Conservation (phyloP, 1,139 yeast species). For the Meyerozyma sp. region DNA sequence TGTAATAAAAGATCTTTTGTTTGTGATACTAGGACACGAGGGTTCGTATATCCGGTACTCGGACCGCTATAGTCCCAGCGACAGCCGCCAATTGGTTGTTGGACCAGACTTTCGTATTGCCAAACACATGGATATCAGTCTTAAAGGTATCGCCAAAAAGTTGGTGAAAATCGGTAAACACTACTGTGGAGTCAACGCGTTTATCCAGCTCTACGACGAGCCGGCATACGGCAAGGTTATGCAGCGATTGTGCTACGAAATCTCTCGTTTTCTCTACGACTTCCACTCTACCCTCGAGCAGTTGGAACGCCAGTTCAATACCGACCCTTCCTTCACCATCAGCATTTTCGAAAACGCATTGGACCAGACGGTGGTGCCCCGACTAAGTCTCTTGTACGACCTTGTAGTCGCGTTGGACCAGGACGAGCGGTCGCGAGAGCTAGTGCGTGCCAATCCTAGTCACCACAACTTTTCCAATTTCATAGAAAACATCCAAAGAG, state of each 20-base stretch:
- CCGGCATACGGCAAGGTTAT: constrained; percentile 62
- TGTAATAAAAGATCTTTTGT: constrained; percentile 64
- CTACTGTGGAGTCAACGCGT: constrained; percentile 50
- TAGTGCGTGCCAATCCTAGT: constrained; percentile 16
- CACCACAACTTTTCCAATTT: constrained; percentile 31
- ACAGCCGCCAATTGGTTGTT: constrained; percentile 28
- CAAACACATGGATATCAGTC: constrained; percentile 66
- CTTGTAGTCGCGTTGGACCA: constrained; percentile 43
- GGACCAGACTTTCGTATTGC: constrained; percentile 79
- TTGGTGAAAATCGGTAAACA: constrained; percentile 60
- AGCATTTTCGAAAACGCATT: constrained; percentile 28
- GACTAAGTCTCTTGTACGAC: constrained; percentile 53
- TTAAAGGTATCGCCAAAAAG: constrained; percentile 66
- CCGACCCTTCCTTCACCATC: constrained; percentile 33
- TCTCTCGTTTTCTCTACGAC: constrained; percentile 42
- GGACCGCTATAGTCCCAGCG: constrained; percentile 49
- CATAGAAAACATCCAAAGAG: constrained; percentile 37
- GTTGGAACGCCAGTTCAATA: constrained; percentile 50
- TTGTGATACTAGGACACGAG: constrained; percentile 69
- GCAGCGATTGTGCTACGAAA: constrained; percentile 64
- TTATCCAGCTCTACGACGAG: constrained; percentile 52
- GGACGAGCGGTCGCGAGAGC: constrained; percentile 17
- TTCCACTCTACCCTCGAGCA: constrained; percentile 47
- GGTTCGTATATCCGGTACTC: constrained; percentile 73
- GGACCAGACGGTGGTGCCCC: constrained; percentile 24